phyloP scores from a whole-genome alignment of 306 rosid species.

The Urtica urens region DNA sequence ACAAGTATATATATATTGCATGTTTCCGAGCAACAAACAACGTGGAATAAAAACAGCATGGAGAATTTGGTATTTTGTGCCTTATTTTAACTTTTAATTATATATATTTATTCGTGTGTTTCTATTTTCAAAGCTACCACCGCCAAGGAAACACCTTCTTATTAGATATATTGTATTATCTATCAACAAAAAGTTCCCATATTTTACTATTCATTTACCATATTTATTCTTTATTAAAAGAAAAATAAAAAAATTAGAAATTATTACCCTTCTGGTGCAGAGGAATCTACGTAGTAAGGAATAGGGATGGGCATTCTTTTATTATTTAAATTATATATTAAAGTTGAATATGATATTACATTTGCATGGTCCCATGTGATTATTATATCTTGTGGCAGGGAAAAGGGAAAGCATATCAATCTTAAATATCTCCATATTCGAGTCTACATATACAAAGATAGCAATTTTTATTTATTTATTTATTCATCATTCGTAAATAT shows the following conservation, averaged over 20 bases:
- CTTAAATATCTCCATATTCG: background rate
- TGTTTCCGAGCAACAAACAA: conserved; percentile 23
- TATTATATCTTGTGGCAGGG: background rate
- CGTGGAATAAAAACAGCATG: conserved; percentile 17
- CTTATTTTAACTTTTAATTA: too few relatives aligned
- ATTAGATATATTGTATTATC: background rate
- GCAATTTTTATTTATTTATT: background rate
- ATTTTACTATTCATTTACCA: background rate
- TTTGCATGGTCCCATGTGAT: background rate
- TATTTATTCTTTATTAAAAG: background rate
- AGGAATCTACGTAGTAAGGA: background rate
- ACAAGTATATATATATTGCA: too few relatives aligned
- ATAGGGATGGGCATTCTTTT: background rate
- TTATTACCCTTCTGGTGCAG: too few relatives aligned
- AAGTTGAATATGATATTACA: background rate
- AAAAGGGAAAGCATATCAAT: background rate
- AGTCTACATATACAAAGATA: background rate
- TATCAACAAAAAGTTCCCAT: too few relatives aligned
- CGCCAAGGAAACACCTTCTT: conserved; percentile 38
- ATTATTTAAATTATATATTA: background rate
- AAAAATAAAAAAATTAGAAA: too few relatives aligned
- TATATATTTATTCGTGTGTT: too few relatives aligned
- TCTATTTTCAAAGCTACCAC: conserved; percentile 42
- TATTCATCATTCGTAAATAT: background rate
- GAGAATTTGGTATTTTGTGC: conserved; percentile 5